phyloP scores from a whole-genome alignment of 495 filamentous ascomycete genomes.

The Acidomyces sp. region DNA sequence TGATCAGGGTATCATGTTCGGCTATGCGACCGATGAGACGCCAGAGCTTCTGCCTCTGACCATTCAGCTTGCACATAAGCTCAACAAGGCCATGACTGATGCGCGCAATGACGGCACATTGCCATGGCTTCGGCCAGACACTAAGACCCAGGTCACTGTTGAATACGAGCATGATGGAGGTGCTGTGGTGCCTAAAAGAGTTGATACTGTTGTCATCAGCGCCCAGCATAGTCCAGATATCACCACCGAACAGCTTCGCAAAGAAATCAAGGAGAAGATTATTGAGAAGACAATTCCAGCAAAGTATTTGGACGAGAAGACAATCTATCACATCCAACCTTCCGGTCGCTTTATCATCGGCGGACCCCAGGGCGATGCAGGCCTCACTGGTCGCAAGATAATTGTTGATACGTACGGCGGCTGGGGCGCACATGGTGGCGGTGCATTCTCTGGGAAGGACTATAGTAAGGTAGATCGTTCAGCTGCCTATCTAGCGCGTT shows the following conservation, averaged over 20 bases:
- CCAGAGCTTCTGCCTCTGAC: conserved; percentile 93
- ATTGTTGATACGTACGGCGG: conserved; percentile 99
- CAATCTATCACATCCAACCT: conserved; percentile 95
- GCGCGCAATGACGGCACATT: conserved; percentile 75
- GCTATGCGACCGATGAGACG: conserved; percentile 98
- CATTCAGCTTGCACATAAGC: conserved; percentile 82
- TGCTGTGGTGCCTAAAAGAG: conserved; percentile 79
- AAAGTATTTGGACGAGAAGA: conserved; percentile 80
- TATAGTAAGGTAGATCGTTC: conserved; percentile 99
- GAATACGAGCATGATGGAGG: conserved; percentile 96
- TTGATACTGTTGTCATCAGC: conserved; percentile 93
- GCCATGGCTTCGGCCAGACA: conserved; percentile 93
- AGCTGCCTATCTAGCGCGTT: conserved; percentile 90
- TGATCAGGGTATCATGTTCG: conserved; percentile 99
- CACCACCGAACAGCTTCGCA: conserved; percentile 82
- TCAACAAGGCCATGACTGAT: conserved; percentile 82
- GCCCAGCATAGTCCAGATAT: conserved; percentile 86
- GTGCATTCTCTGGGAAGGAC: conserved; percentile 99
- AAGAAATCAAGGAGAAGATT: conserved; percentile 95
- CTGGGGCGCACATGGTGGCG: conserved; percentile 98
- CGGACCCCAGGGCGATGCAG: conserved; percentile 96
- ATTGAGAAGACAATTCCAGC: conserved; percentile 85
- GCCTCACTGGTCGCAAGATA: conserved; percentile 98
- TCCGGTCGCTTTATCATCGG: conserved; percentile 98
- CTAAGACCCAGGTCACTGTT: conserved; percentile 98